A percentile compares a stretch with the other conserved stretches of the same genome.
phyloP scores from a whole-genome alignment of 305 asterid species.

The Fraxinus platypoda region DNA sequence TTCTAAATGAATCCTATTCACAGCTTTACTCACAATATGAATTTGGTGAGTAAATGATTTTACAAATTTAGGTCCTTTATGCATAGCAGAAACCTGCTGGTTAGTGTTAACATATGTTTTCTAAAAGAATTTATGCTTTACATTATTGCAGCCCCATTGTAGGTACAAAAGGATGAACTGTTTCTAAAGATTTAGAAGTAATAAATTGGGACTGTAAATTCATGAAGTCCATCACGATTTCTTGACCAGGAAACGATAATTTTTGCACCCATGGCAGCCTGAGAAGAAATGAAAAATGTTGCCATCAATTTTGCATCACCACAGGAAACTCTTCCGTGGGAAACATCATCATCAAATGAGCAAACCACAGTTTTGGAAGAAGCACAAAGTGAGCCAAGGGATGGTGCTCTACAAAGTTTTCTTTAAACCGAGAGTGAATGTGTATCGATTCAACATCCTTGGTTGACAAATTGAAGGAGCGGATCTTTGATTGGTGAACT shows the following conservation, averaged over 20 bases:
- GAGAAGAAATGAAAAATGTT: slow-evolving; percentile 70
- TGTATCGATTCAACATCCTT: slow-evolving; percentile 10
- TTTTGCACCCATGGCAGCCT: slow-evolving; percentile 85
- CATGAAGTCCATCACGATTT: slow-evolving; percentile 13
- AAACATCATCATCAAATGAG: background rate
- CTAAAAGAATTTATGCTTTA: too few relatives aligned
- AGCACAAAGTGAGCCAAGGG: background rate
- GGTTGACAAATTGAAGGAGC: slow-evolving; percentile 23
- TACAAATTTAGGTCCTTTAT: too few relatives aligned
- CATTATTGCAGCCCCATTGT: too few relatives aligned
- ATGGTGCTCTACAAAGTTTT: slow-evolving; percentile 18
- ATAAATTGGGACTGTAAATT: too few relatives aligned
- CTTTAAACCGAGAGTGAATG: slow-evolving; percentile 7
- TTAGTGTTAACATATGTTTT: too few relatives aligned
- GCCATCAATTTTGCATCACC: background rate
- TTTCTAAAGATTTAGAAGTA: too few relatives aligned
- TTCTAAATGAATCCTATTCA: too few relatives aligned
- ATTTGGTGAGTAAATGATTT: too few relatives aligned
- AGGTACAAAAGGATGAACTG: too few relatives aligned
- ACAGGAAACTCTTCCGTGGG: background rate
- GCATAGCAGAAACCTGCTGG: too few relatives aligned
- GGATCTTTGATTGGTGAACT: slow-evolving; percentile 19
- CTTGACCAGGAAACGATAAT: slow-evolving; percentile 77
- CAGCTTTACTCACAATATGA: too few relatives aligned
- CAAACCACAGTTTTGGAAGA: slow-evolving; percentile 20